These are phyloP conservation scores for Grosmannia clavigera DNA, from an alignment of 2,329 filamentous ascomycete species.

Conservation along the genomic window DNA sequence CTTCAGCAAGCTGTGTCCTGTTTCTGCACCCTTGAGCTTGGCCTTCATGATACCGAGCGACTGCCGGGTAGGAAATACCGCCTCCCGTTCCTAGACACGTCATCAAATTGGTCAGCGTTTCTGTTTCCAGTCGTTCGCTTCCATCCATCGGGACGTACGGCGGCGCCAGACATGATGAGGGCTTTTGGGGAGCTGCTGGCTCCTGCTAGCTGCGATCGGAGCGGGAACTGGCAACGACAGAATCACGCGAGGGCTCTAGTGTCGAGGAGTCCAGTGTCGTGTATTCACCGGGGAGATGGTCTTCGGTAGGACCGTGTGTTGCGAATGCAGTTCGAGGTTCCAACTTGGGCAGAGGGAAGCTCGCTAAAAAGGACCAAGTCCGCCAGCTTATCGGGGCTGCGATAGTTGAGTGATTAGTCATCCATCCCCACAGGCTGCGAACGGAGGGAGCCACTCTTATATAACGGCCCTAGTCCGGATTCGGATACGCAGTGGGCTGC, in stretches of 20 bases:
- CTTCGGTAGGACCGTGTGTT: neutral
- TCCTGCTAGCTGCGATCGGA: neutral
- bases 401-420: neutral
- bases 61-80: conserved; percentile 96
- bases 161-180: conserved; percentile 16
- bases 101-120: neutral
- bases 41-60: conserved; percentile 94
- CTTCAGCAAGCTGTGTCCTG: conserved; percentile 88
- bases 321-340: neutral
- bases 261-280: no score
- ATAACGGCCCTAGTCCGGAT: neutral
- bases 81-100: conserved; percentile 66
- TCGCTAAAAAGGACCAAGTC: no score
- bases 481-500: neutral
- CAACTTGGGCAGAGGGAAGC: neutral
- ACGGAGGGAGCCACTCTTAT: neutral
- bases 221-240: neutral
- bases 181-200: conserved; percentile 5
- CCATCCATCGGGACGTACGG: conserved; percentile 7
- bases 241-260: no score
- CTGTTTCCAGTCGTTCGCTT: neutral
- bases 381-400: neutral
- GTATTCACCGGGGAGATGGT: neutral
- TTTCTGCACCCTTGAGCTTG: conserved; percentile 89
- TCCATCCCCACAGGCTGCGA: neutral